phyloP scores from a whole-genome alignment of 345 rosid species.

The Boechera stricta region DNA sequence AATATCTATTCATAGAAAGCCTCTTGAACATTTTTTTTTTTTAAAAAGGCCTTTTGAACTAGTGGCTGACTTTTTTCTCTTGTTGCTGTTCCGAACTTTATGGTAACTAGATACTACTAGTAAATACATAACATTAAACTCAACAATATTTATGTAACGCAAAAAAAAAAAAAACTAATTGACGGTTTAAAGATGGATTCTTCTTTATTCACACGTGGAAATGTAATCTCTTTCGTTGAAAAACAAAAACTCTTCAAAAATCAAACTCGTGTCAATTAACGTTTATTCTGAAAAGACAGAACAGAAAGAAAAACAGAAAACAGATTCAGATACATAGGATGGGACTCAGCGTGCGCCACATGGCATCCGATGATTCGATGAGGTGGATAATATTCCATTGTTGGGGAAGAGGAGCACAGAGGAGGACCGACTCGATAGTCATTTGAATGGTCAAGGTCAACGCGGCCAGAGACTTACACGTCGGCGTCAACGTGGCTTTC shows the following conservation, averaged over 20 bases:
- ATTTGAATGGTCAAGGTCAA: slow-evolving; percentile 47
- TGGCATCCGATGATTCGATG: slow-evolving; percentile 10
- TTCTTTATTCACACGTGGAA: slow-evolving; percentile 22
- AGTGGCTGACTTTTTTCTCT: neutral
- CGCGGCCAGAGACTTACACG: slow-evolving; percentile 39
- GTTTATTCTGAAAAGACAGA: slow-evolving; percentile 14
- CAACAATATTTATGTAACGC: neutral
- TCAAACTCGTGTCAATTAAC: slow-evolving; percentile 18
- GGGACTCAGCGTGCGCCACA: slow-evolving; percentile 36
- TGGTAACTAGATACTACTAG: neutral
- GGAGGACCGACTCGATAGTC: slow-evolving; percentile 30
- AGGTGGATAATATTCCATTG: slow-evolving; percentile 42
- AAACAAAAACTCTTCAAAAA: neutral
- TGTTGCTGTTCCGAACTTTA: slow-evolving; percentile 34
- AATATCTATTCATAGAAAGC: neutral
- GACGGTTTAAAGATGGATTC: neutral
- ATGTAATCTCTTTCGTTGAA: neutral
- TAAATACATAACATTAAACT: neutral
- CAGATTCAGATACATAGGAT: slow-evolving; percentile 35
- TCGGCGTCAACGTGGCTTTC: slow-evolving; percentile 44
- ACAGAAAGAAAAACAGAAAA: neutral
- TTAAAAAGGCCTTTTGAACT: neutral
- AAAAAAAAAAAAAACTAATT: neutral
- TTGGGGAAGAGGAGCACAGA: slow-evolving; percentile 25
- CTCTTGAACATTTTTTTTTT: neutral